Evolutionary conservation across 768 basidiomycete genomes (phyloP), one percentile per base, ranked within the genome.

Genomic region (Chlorophyllum brunneum): DNA sequence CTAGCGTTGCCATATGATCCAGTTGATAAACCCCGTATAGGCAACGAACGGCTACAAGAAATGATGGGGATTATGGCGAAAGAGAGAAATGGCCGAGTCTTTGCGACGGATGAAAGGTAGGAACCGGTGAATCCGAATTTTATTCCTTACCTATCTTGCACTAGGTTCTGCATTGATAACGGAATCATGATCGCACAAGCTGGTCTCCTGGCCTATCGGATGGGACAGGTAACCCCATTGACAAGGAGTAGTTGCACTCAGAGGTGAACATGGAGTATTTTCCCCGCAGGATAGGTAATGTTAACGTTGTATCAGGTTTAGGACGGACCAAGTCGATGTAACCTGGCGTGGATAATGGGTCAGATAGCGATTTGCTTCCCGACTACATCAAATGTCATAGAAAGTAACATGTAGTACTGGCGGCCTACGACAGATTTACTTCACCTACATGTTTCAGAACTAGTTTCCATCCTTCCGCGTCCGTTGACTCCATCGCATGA

Each of bases 181-280:
- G 97, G 97, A 1, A 95, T 98, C 59, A 99, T 99, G 97, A 98
- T 99, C 49, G 95, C 97, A 2, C 97, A 99, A 63, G 97, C 97
- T 5, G 97, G 97, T 4, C 77, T 99, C 24, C 75, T 99, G 31
- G 83, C 86, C 56, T 93, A 83, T 66, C 80, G 97, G 2, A 98
- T 95, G 93, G 97, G 95, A 22, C 78, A 83, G 55, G 68, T 70
- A 41, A 98, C 94, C 0, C 78, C 86, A 2, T 63, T 98, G 24
- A 66, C 77, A 23, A 81, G 95, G 62, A 94, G 86, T 49, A 88
- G 82, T 29, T 95, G 92, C 62, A 98, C 95, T 5, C 97, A 99
- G 71, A 79, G 95, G 93, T 90, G 54, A 59, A 75, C 10, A 16
- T 42, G 16, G 36, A 48, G 15, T 18, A 54, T 18, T 13, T n/a